These are phyloP conservation scores for Arachis stenosperma DNA, from an alignment of 306 rosid species.

Conservation along the genomic window DNA sequence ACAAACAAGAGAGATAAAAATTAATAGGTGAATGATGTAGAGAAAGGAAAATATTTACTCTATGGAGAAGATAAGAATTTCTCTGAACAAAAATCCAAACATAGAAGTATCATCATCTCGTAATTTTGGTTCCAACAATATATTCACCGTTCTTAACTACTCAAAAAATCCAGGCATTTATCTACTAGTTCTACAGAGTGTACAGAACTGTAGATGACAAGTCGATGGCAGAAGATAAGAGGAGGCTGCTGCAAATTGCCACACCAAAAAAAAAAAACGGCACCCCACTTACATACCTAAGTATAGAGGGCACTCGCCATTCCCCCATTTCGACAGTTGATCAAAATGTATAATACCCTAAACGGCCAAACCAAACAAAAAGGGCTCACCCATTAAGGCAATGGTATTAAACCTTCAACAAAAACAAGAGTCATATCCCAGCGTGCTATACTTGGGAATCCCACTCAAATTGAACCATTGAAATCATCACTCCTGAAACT, in stretches of 20 bases:
- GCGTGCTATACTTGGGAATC: conserved; percentile 35
- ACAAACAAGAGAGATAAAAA: too few relatives aligned
- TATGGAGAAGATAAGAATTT: too few relatives aligned
- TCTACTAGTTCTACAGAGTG: background rate
- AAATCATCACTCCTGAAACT: conserved; percentile 35
- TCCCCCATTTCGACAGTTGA: conserved; percentile 30
- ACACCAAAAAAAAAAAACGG: background rate
- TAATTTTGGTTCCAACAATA: background rate
- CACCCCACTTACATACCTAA: background rate
- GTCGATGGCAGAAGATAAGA: background rate
- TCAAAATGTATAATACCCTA: conserved; percentile 38
- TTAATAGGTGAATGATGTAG: too few relatives aligned
- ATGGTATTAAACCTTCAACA: conserved; percentile 19
- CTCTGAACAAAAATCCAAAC: background rate
- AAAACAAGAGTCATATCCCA: conserved; percentile 35
- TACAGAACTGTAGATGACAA: background rate
- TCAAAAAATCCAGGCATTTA: background rate
- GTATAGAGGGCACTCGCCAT: conserved; percentile 5
- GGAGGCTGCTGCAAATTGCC: conserved; percentile 4
- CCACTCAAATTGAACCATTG: conserved; percentile 29
- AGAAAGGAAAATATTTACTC: too few relatives aligned
- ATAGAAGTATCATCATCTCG: background rate
- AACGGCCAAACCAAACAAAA: conserved; percentile 35
- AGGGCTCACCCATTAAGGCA: conserved; percentile 26
- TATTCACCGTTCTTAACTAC: background rate